phyloP scores from a whole-genome alignment of 139 green algal species.

The Chlamydomonas sp. region DNA sequence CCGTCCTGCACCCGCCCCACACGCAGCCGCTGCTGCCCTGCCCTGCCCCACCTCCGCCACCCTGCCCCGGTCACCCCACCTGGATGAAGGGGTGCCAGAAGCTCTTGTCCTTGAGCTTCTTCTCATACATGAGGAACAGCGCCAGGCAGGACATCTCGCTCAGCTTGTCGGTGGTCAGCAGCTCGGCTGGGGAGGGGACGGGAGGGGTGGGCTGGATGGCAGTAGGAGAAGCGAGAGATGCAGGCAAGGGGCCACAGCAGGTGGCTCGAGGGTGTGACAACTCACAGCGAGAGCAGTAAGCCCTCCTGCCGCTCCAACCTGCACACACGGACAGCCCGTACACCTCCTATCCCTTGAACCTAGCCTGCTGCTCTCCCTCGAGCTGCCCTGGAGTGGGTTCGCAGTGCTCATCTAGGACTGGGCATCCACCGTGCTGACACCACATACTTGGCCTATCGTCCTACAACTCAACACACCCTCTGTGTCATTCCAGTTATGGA shows the following conservation, averaged over 20 bases:
- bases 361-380: too few relatives aligned
- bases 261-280: background rate
- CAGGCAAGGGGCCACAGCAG: background rate
- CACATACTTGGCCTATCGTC: too few relatives aligned
- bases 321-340: too few relatives aligned
- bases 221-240: background rate
- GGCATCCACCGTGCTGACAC: too few relatives aligned
- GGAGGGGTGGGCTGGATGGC: background rate
- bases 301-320: too few relatives aligned
- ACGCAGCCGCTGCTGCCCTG: background rate
- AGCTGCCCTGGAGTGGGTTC: too few relatives aligned
- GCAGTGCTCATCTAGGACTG: too few relatives aligned
- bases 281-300: too few relatives aligned
- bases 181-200: conserved; percentile 68
- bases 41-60: background rate
- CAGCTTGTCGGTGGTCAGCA: conserved; percentile 94
- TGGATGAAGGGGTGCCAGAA: conserved; percentile 92
- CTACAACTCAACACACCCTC: too few relatives aligned
- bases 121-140: conserved; percentile 96
- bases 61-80: conserved; percentile 6
- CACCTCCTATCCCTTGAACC: too few relatives aligned
- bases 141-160: conserved; percentile 87
- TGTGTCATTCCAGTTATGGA: too few relatives aligned
- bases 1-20: background rate
- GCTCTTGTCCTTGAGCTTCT: conserved; percentile 78